Evolutionary conservation across 352 stramenopile species (phyloP), one percentile per base, ranked within the genome.

Genomic region (Phytophthora meadii): DNA sequence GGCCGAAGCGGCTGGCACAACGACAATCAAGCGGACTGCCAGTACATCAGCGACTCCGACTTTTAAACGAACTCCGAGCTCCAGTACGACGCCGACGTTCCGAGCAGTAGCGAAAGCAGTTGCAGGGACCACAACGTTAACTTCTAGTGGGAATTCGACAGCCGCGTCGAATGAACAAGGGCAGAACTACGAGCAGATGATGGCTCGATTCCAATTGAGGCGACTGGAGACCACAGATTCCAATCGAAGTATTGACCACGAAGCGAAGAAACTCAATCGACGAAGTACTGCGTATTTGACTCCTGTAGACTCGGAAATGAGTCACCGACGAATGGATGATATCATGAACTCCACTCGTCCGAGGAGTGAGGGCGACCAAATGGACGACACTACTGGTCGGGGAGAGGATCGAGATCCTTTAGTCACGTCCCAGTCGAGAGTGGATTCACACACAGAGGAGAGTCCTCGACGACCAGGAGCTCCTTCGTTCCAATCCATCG

Each of bases 151-250:
- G 3, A 62, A 56, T n/a, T 15, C 63, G 32, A 32, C 47, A 28
- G 28, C 39, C 22, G 36, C 50, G 19, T 60, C 36, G 10, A 40
- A 28, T 5, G 54, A 61, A 5, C 44, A 61, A 50, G 72, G 60
- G 0, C 61, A 72, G 24, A 70, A 76, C 5, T 83, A 82, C 37
- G 77, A 86, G 47, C 40, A 78, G 15, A 76, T 86, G 66, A 84
- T 88, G 74, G 69, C 79, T 44, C 74, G 72, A 1, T 88, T 84
- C 54, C 79, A 86, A 48, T 28, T 86, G 17, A 72, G 79, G 5
- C 59, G 75, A 0, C 44, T 84, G 5, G 65, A 79, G 10, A 22
- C 30, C 5, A 25, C 39, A 2, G 46, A 55, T 15, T 68, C 58
- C 5, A 32, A 37, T 5, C 45, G 52, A 51, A 59, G 53, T 28